A percentile compares a stretch with the other conserved stretches of the same genome.
phyloP scores from a whole-genome alignment of 2,329 filamentous ascomycete genomes.

The Piedraia hortae region DNA sequence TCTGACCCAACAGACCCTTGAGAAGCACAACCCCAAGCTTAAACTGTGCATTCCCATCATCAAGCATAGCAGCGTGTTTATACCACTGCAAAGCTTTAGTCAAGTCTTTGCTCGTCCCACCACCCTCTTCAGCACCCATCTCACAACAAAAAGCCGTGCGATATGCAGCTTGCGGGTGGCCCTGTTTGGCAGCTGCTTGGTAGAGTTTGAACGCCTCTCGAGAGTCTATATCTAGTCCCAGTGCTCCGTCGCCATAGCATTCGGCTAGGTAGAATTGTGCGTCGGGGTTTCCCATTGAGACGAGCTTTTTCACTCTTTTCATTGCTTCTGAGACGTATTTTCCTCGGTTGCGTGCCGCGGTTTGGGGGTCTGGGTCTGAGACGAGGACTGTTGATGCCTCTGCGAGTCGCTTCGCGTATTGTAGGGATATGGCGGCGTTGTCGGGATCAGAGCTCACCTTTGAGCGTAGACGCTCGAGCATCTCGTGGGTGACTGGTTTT shows the following conservation, averaged over 20 bases:
- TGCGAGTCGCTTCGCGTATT: constrained; percentile 55
- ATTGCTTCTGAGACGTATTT: constrained; percentile 63
- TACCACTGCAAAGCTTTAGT: constrained; percentile 97
- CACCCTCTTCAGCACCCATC: constrained; percentile 79
- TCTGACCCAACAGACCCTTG: constrained; percentile 78
- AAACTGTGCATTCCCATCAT: constrained; percentile 88
- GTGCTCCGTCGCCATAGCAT: constrained; percentile 52
- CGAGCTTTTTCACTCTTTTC: constrained; percentile 76
- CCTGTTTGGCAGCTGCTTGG: constrained; percentile 72
- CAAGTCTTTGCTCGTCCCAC: constrained; percentile 71
- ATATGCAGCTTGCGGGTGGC: constrained; percentile 69
- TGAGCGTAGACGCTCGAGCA: constrained; percentile 48
- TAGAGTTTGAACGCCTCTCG: constrained; percentile 89
- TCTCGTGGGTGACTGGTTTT: constrained; percentile 42
- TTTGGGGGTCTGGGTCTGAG: constrained; percentile 42
- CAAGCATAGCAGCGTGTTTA: constrained; percentile 66
- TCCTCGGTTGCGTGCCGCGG: constrained; percentile 39
- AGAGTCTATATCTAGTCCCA: constrained; percentile 55
- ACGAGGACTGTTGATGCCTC: constrained; percentile 61
- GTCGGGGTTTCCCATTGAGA: constrained; percentile 42
- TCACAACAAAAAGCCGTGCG: constrained; percentile 92
- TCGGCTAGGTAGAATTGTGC: constrained; percentile 90
- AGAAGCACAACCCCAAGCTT: constrained; percentile 91
- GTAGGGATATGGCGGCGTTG: constrained; percentile 43
- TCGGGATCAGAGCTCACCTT: constrained; percentile 40